Percentiles rank a stretch among this genome's conserved stretches.
Evolutionary conservation across 2,329 filamentous ascomycete genomes (phyloP).

Genomic region (Nemania diffusa): DNA sequence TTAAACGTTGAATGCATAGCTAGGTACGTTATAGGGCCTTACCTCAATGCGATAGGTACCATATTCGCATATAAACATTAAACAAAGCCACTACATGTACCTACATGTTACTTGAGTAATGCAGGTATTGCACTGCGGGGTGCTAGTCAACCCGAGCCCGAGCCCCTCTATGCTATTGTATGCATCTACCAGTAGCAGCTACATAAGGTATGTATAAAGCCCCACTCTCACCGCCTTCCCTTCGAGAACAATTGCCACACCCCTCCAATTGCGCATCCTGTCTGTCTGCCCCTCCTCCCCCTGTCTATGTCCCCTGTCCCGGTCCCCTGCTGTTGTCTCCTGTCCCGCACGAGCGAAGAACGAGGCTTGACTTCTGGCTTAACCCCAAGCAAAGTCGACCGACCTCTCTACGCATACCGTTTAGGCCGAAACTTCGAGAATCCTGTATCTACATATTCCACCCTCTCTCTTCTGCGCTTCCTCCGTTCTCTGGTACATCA

Average conservation of each 20-base stretch:
- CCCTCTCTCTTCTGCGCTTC: background rate
- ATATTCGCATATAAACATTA: no score
- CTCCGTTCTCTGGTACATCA: background rate
- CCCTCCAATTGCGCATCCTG: background rate
- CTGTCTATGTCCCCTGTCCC: constrained; percentile 1
- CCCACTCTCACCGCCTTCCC: constrained; percentile 33
- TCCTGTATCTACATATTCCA: background rate
- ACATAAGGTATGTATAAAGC: no score
- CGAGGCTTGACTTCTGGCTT: background rate
- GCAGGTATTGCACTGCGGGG: no score
- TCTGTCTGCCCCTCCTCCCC: background rate
- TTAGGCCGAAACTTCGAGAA: constrained; percentile 34
- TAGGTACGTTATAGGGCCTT: no score
- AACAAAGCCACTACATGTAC: no score
- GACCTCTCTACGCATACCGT: background rate
- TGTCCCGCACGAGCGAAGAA: background rate
- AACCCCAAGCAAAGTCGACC: background rate
- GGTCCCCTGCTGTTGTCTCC: no score
- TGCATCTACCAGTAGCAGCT: no score
- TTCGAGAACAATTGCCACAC: background rate
- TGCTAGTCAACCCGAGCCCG: no score
- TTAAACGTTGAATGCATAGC: no score
- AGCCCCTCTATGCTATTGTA: no score
- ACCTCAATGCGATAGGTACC: no score
- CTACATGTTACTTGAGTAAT: no score